Percentiles rank a stretch among this genome's conserved stretches.
Conservation (phyloP, 176 grass and related monocot species). For the Canna indica region DNA sequence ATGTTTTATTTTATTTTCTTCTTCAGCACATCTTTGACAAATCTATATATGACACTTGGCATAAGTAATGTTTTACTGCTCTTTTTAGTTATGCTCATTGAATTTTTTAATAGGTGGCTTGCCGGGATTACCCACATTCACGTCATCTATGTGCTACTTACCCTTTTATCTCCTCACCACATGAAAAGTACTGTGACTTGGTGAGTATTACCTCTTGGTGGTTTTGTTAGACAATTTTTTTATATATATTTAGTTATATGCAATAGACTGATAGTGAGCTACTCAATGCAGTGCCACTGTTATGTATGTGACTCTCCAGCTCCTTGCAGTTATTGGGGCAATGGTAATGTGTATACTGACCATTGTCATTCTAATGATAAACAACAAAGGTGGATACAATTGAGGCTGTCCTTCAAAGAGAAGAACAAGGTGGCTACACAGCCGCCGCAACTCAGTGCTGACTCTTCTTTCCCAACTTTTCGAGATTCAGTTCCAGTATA, state of each 20-base stretch:
- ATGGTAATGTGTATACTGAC: slow-evolving; percentile 24
- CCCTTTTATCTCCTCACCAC: slow-evolving; percentile 64
- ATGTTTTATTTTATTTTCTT: too few relatives aligned
- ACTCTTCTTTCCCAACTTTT: background rate
- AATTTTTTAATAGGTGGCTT: slow-evolving; percentile 59
- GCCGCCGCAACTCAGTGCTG: slow-evolving; percentile 30
- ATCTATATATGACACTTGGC: background rate
- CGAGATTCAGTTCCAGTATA: slow-evolving; percentile 1
- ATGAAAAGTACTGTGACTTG: slow-evolving; percentile 65
- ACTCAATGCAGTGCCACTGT: slow-evolving; percentile 88
- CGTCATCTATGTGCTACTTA: slow-evolving; percentile 83
- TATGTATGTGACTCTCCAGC: slow-evolving; percentile 83
- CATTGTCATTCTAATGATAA: slow-evolving; percentile 92
- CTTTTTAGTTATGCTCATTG: slow-evolving; percentile 1
- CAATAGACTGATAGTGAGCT: slow-evolving; percentile 12
- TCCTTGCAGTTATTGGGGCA: slow-evolving; percentile 79
- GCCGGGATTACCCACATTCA: slow-evolving; percentile 89
- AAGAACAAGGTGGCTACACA: slow-evolving; percentile 22
- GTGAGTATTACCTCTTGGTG: slow-evolving; percentile 32
- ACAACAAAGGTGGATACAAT: slow-evolving; percentile 41
- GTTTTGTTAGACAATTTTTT: background rate
- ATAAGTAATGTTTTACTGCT: background rate
- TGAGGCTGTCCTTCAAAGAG: slow-evolving; percentile 47
- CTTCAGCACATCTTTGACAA: too few relatives aligned
- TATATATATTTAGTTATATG: background rate